These are phyloP conservation scores for Hemerocallis citrina DNA, from an alignment of 106 monocot genomes.

Conservation along the genomic window DNA sequence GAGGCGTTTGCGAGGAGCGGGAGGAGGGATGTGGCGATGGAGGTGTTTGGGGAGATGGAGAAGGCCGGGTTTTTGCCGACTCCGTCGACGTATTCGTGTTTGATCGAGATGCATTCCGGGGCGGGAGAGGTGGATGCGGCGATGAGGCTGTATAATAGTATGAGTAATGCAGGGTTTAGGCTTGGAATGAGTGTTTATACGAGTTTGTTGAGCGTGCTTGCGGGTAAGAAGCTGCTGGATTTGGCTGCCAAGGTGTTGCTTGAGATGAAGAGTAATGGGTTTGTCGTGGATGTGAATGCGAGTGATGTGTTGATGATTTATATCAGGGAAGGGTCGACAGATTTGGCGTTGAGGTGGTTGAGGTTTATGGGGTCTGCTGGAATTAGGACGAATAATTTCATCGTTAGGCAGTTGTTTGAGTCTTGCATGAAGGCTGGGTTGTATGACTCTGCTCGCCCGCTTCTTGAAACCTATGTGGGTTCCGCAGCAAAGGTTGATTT, in stretches of 20 bases:
- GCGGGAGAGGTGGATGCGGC: constrained; percentile 65
- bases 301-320: constrained; percentile 95
- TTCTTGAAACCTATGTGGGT: constrained; percentile 71
- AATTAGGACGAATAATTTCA: constrained; percentile 85
- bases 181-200: constrained; percentile 74
- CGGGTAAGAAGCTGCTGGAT: constrained; percentile 76
- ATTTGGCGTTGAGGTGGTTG: constrained; percentile 76
- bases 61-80: constrained; percentile 86
- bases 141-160: constrained; percentile 75
- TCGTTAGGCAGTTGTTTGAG: constrained; percentile 83
- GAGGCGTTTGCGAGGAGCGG: constrained; percentile 83
- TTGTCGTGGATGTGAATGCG: constrained; percentile 78
- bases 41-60: constrained; percentile 82
- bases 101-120: constrained; percentile 70
- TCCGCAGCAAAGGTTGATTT: constrained; percentile 77
- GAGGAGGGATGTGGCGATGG: constrained; percentile 44
- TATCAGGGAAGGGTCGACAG: constrained; percentile 78
- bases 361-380: constrained; percentile 90
- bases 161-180: constrained; percentile 57
- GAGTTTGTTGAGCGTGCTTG: constrained; percentile 45
- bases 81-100: constrained; percentile 60
- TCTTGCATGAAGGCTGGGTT: constrained; percentile 75
- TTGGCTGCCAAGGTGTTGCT: constrained; percentile 84
- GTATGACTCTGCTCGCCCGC: constrained; percentile 62
- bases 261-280: constrained; percentile 86